Conservation (phyloP, 176 grass and related monocot genomes). For the Oropetium thomaeum region DNA sequence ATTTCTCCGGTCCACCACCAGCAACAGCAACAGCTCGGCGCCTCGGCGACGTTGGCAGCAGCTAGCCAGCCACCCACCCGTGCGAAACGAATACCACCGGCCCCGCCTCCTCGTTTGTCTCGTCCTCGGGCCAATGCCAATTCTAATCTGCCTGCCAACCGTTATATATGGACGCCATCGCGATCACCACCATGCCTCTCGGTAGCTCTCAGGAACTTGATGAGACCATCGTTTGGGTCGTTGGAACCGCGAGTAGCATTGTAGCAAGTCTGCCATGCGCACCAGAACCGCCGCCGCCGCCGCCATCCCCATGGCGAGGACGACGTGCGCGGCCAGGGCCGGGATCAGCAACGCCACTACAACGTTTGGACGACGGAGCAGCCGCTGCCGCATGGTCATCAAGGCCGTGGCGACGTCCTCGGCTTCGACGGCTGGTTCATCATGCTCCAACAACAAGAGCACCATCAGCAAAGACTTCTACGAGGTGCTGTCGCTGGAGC, state of each 20-base stretch:
- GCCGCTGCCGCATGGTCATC: not conserved
- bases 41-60: not conserved
- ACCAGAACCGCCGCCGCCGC: no score
- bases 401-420: not conserved
- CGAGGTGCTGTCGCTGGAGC: slow-evolving; percentile 56
- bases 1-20: not conserved
- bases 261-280: no score
- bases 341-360: not conserved
- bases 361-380: not conserved
- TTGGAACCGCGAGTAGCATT: no score
- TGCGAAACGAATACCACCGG: slow-evolving; percentile 15
- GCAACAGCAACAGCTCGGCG: not conserved
- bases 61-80: no score
- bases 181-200: not conserved
- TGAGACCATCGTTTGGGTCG: not conserved
- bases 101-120: not conserved
- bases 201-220: not conserved
- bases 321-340: not conserved
- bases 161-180: not conserved
- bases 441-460: not conserved
- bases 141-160: no score
- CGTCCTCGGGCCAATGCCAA: not conserved
- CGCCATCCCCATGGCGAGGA: not conserved
- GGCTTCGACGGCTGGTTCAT: not conserved
- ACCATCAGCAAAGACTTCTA: slow-evolving; percentile 39